Conservation (phyloP, 1,284 basidiomycete species). For the Pascua guehoae region DNA sequence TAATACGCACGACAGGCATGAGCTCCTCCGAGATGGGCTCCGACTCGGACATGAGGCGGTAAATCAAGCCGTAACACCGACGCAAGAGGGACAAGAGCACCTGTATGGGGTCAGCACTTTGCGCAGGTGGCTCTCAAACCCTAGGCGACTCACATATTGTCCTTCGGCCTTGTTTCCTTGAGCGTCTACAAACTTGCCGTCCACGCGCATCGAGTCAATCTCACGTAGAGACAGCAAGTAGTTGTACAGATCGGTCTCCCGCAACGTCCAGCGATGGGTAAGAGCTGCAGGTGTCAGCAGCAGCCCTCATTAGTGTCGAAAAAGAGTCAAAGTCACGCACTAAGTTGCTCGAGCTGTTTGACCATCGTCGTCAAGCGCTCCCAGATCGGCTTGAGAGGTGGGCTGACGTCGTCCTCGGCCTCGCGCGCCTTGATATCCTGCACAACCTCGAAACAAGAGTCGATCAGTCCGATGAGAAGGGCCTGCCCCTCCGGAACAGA, state of each 20-base stretch:
- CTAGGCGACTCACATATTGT: conserved; percentile 34
- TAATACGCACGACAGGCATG: conserved; percentile 80
- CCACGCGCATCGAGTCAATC: conserved; percentile 93
- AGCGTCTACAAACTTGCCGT: conserved; percentile 93
- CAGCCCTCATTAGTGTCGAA: not conserved
- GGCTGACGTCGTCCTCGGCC: conserved; percentile 82
- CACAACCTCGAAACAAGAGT: conserved; percentile 93
- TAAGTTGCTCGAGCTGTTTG: conserved; percentile 43
- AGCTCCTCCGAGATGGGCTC: conserved; percentile 98
- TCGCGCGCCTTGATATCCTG: conserved; percentile 95
- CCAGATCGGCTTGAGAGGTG: conserved; percentile 88
- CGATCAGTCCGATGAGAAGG: conserved; percentile 69
- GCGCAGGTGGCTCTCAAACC: no score
- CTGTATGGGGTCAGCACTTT: conserved; percentile 50
- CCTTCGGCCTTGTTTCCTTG: conserved; percentile 69
- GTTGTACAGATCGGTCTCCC: conserved; percentile 94
- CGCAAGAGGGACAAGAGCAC: conserved; percentile 87
- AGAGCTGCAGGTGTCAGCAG: conserved; percentile 55
- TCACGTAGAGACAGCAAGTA: conserved; percentile 92
- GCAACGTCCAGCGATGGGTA: conserved; percentile 94
- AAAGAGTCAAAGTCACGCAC: conserved; percentile 22
- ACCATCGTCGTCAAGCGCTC: conserved; percentile 85
- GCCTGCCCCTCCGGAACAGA: conserved; percentile 87
- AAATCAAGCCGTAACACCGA: conserved; percentile 94
- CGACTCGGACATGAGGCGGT: conserved; percentile 89